Evolutionary conservation across 352 stramenopile genomes (phyloP).

Genomic region (Phytophthora chlamydospora): DNA sequence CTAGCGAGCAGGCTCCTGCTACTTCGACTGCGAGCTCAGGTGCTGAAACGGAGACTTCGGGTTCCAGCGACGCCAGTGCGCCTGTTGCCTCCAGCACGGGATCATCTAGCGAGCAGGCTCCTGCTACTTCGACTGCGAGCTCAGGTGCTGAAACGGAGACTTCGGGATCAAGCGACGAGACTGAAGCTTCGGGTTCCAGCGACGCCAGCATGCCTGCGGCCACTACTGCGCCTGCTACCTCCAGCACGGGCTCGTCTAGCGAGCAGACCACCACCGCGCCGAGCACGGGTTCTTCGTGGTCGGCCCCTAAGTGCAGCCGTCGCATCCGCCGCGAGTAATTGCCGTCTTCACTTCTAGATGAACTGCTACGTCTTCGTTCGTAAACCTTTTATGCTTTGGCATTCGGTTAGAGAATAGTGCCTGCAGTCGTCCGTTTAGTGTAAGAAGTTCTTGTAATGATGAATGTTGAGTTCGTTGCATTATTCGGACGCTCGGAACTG

Average conservation of each 20-base stretch:
- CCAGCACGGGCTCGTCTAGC: constrained; percentile 1
- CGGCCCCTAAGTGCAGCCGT: constrained; percentile 20
- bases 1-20: constrained; percentile 2
- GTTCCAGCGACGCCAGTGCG: constrained; percentile 8
- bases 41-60: constrained; percentile 4
- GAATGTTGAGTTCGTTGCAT: constrained; percentile 22
- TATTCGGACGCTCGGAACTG: not conserved
- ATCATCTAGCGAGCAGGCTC: constrained; percentile 7
- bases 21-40: constrained; percentile 1
- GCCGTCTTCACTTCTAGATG: not conserved
- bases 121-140: constrained; percentile 4
- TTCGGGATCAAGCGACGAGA: not conserved
- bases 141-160: constrained; percentile 2
- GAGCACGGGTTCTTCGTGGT: not conserved
- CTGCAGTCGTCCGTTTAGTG: constrained; percentile 9
- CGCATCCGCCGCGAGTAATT: constrained; percentile 29
- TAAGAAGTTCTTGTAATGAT: constrained; percentile 17
- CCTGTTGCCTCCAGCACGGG: constrained; percentile 15
- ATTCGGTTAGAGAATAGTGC: not conserved
- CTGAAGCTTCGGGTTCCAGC: not conserved
- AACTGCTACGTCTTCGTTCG: constrained; percentile 6
- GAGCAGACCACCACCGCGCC: constrained; percentile 3
- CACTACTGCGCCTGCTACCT: constrained; percentile 9
- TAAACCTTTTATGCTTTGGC: not conserved
- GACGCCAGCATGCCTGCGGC: not conserved